These are phyloP conservation scores for Diaporthe longicolla DNA, from an alignment of 2,329 filamentous ascomycete species.

Conservation along the genomic window DNA sequence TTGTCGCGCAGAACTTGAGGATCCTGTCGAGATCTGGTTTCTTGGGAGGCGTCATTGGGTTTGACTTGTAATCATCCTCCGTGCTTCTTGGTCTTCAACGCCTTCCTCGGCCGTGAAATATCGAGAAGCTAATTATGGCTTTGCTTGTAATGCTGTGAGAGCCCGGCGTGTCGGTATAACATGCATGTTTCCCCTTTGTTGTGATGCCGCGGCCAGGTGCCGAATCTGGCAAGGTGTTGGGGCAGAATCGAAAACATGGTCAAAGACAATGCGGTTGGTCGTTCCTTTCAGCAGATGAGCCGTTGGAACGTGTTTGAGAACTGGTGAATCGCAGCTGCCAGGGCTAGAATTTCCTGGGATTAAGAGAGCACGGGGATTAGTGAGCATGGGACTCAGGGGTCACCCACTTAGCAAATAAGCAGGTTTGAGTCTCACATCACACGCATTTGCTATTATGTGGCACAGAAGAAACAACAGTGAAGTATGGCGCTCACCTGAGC, in stretches of 20 bases:
- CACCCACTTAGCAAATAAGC: neutral
- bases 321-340: neutral
- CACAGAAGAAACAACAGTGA: neutral
- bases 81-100: neutral
- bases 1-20: constrained; percentile 5
- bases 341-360: too few relatives aligned
- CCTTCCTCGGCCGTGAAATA: neutral
- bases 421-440: neutral
- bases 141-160: neutral
- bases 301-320: too few relatives aligned
- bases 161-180: neutral
- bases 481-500: neutral
- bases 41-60: neutral
- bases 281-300: neutral
- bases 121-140: neutral
- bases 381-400: too few relatives aligned
- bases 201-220: neutral
- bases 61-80: neutral
- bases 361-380: neutral
- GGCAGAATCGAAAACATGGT: neutral
- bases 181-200: constrained; percentile 5
- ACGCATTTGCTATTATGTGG: neutral
- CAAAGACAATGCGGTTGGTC: constrained; percentile 20
- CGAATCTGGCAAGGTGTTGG: constrained; percentile 33
- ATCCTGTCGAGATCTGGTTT: neutral